Evolutionary conservation across 2,329 filamentous ascomycete species (phyloP).

Genomic region (Calonectria fujianensis): DNA sequence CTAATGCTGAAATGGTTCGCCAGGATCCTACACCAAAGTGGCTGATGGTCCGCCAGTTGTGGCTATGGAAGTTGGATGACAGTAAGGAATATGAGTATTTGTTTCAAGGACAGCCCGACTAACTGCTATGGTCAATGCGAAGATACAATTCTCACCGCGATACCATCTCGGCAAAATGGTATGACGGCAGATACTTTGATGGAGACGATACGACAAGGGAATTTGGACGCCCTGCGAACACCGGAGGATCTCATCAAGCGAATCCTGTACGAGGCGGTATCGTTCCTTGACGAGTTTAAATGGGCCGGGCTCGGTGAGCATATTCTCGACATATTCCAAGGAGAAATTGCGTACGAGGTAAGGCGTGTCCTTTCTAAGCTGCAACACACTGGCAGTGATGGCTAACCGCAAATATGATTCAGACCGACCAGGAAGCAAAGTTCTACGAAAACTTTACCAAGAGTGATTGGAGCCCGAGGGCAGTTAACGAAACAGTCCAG

Average conservation of each 20-base stretch:
- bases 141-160: constrained; percentile 44
- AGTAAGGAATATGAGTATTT: constrained; percentile 22
- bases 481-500: background rate
- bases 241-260: constrained; percentile 41
- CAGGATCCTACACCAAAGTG: constrained; percentile 32
- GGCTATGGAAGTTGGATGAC: constrained; percentile 50
- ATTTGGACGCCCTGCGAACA: constrained; percentile 23
- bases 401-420: background rate
- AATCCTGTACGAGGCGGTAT: constrained; percentile 37
- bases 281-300: constrained; percentile 42
- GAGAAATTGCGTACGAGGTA: constrained; percentile 37
- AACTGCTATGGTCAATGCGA: background rate
- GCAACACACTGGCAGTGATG: background rate
- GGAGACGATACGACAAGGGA: constrained; percentile 44
- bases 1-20: constrained; percentile 14
- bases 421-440: constrained; percentile 30
- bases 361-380: no score
- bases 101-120: background rate
- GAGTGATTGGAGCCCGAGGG: background rate
- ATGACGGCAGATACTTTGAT: constrained; percentile 40
- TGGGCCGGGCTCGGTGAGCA: constrained; percentile 43
- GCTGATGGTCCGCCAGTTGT: constrained; percentile 46
- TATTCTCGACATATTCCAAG: constrained; percentile 44
- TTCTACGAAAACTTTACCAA: constrained; percentile 29
- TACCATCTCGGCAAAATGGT: constrained; percentile 37